Evolutionary conservation across 192 early-diverging fungal genomes (phyloP).

Genomic region (Dispira parvispora): DNA sequence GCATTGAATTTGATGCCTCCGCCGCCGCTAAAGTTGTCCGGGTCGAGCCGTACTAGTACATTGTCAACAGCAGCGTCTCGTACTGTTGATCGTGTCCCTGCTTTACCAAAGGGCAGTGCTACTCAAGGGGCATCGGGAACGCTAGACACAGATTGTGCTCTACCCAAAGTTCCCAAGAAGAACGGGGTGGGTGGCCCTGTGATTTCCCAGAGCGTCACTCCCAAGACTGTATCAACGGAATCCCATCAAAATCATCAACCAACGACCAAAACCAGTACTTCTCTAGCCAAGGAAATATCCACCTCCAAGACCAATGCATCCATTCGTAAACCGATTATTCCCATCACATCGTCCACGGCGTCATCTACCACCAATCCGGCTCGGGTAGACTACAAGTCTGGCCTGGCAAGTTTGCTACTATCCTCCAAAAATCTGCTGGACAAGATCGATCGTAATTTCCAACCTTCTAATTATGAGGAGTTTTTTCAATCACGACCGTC

Average conservation of each 20-base stretch:
- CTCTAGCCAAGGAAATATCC: background rate
- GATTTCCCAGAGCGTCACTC: no score
- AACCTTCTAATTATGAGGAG: constrained; percentile 9
- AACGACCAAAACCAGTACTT: background rate
- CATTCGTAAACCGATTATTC: background rate
- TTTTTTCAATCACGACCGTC: constrained; percentile 8
- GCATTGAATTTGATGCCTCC: no score
- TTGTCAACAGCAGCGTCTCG: no score
- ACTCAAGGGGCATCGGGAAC: no score
- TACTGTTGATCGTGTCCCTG: no score
- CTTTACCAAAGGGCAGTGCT: no score
- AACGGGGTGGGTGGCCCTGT: no score
- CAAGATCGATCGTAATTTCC: constrained; percentile 6
- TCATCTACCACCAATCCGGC: background rate
- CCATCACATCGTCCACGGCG: background rate
- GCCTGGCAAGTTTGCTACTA: background rate
- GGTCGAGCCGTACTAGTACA: no score
- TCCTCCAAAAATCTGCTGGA: background rate
- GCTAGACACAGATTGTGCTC: no score
- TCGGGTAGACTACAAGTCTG: background rate
- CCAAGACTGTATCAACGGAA: background rate
- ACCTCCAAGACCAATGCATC: background rate
- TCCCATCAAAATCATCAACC: background rate
- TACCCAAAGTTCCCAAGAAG: no score
- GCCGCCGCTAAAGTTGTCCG: no score